Conservation (phyloP, 2,329 filamentous ascomycete genomes). For the Botrytis fragariae region DNA sequence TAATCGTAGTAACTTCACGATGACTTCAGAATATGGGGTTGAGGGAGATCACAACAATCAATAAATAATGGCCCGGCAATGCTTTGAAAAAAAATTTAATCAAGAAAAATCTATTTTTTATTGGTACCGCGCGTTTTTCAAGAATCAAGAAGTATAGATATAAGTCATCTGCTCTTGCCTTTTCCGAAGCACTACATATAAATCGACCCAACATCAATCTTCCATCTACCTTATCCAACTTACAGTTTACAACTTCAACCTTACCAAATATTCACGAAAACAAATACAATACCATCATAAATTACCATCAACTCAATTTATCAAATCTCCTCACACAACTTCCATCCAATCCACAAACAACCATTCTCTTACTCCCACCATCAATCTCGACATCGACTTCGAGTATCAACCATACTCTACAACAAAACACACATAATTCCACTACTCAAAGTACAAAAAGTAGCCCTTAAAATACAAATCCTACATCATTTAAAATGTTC, state of each 20-base stretch:
- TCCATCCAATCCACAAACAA: background rate
- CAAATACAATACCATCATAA: conserved; percentile 4
- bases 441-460: background rate
- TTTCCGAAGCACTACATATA: background rate
- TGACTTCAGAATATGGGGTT: conserved; percentile 10
- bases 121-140: background rate
- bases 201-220: background rate
- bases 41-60: conserved; percentile 5
- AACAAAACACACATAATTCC: background rate
- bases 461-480: background rate
- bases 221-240: background rate
- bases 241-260: background rate
- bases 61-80: conserved; percentile 6
- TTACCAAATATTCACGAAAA: background rate
- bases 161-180: conserved; percentile 4
- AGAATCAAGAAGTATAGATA: background rate
- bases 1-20: background rate
- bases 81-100: background rate
- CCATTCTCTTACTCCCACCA: background rate
- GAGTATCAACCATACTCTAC: background rate
- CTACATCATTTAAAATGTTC: background rate
- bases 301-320: conserved; percentile 1
- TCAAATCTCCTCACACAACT: background rate
- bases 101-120: background rate
- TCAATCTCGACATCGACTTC: background rate